A percentile compares a stretch with the other conserved stretches of the same genome.
phyloP scores from a whole-genome alignment of 2,329 filamentous ascomycete species.

The Fusarium scirpi region DNA sequence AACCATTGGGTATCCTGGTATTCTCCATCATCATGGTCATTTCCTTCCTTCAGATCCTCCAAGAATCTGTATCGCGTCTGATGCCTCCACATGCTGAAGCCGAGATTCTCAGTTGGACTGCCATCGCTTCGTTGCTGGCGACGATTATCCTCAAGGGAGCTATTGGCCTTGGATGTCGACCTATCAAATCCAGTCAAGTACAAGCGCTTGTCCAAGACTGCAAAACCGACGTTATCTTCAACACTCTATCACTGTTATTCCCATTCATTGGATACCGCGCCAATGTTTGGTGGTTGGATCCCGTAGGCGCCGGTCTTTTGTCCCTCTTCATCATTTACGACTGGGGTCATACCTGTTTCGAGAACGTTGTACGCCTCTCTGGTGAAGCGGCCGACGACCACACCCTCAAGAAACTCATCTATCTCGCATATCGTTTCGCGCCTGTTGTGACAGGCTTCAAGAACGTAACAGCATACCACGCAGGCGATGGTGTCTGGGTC shows the following conservation, averaged over 20 bases:
- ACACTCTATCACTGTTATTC: constrained; percentile 88
- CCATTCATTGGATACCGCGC: constrained; percentile 73
- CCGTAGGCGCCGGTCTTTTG: constrained; percentile 69
- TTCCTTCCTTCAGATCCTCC: constrained; percentile 79
- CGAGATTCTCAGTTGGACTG: constrained; percentile 47
- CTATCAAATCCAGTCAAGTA: constrained; percentile 85
- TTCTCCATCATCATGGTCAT: constrained; percentile 88
- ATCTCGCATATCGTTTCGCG: constrained; percentile 51
- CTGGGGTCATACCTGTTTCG: constrained; percentile 68
- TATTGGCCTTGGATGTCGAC: constrained; percentile 86
- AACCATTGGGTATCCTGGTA: constrained; percentile 81
- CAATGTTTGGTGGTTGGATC: constrained; percentile 75
- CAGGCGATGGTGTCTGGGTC: constrained; percentile 51
- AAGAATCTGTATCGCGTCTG: constrained; percentile 74
- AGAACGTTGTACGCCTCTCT: constrained; percentile 49
- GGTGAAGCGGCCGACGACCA: constrained; percentile 50
- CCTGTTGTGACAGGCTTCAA: constrained; percentile 51
- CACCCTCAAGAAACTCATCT: constrained; percentile 50
- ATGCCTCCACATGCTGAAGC: constrained; percentile 66
- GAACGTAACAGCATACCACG: constrained; percentile 52
- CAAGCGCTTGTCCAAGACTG: constrained; percentile 69
- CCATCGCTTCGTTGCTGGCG: constrained; percentile 67
- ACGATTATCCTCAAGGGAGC: constrained; percentile 83
- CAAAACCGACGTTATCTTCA: constrained; percentile 84
- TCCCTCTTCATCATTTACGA: constrained; percentile 77